phyloP scores from a whole-genome alignment of 2,329 filamentous ascomycete genomes.

The Aplosporella prunicola region DNA sequence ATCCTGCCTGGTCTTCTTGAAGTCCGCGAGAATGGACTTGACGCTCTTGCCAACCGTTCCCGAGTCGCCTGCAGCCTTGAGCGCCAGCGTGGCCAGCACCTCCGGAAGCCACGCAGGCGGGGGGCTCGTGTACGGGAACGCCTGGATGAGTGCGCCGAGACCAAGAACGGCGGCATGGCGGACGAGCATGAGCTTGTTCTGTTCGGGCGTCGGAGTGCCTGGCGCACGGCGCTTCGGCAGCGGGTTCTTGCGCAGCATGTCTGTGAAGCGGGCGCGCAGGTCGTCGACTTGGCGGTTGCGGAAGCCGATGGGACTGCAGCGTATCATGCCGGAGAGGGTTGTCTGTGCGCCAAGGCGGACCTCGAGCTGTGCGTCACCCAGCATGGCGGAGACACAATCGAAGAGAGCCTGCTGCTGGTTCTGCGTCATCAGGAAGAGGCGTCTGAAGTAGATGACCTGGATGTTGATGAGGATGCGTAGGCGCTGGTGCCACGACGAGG shows the following conservation, averaged over 20 bases:
- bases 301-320: constrained; percentile 76
- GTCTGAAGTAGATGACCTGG: constrained; percentile 96
- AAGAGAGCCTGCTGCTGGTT: constrained; percentile 73
- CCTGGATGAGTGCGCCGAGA: constrained; percentile 81
- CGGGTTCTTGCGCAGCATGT: constrained; percentile 69
- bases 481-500: constrained; percentile 89
- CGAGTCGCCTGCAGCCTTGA: constrained; percentile 75
- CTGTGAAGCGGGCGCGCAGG: constrained; percentile 71
- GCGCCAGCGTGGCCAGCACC: constrained; percentile 74
- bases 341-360: constrained; percentile 87
- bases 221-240: constrained; percentile 60
- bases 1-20: constrained; percentile 98
- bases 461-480: constrained; percentile 94
- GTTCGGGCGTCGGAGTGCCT: constrained; percentile 60
- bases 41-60: constrained; percentile 93
- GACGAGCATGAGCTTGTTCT: constrained; percentile 67
- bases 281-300: constrained; percentile 67
- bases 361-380: constrained; percentile 83
- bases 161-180: constrained; percentile 88
- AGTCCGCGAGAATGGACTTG: constrained; percentile 87
- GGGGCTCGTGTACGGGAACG: constrained; percentile 91
- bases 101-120: constrained; percentile 92
- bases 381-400: constrained; percentile 89
- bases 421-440: constrained; percentile 74
- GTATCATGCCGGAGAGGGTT: constrained; percentile 93